Evolutionary conservation across 2,329 filamentous ascomycete genomes (phyloP), one percentile per base, ranked within the genome.

Genomic region (Apiospora malaysiana): DNA sequence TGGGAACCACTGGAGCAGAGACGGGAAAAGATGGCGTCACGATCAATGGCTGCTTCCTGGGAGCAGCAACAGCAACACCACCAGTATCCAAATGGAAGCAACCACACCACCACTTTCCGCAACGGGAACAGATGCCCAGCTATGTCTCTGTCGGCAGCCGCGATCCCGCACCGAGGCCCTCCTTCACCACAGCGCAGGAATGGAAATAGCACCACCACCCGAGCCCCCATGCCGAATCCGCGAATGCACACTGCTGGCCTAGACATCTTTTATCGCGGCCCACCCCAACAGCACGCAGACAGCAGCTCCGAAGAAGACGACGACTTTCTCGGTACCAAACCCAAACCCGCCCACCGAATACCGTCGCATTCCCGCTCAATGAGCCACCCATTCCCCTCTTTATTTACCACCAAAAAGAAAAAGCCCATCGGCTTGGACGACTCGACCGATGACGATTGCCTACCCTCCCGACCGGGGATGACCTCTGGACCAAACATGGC

Each of bases 331-430:
- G 10, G 23, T 37, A 68, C 74, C 23, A 66, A 72, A 59, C 69
- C 76, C 47, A 77, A 76, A 59, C 70, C 77, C 63, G 18, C 46
- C 27, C 77, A 75, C 46, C 73, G 76, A 49, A 70, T 75, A 49
- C 72, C 73, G 49, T 75, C 76, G 63, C 89, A 91, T 80, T 82
- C 83, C 40, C 90, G 93, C 70, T 95, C 93, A 70, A 89, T 92
- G 83, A 96, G 93, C 85, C 91, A 95, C 77, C 93, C 93, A 14
- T 92, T 95, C 74, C 91, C 93, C 9, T 91, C 90, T 23, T 82
- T 94, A 43, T 93, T 95, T 78, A 86, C 88, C 43, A 82, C 83
- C 72, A 86, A 83, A 73, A 90, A 89, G 78, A 90, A 88, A 81
- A 87, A 86, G 76, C 80, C 84, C 76, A 76, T 71, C 68, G 74